Evolutionary conservation across 2,329 filamentous ascomycete species (phyloP), one percentile per base, ranked within the genome.

Genomic region (Magnaporthales sp.): DNA sequence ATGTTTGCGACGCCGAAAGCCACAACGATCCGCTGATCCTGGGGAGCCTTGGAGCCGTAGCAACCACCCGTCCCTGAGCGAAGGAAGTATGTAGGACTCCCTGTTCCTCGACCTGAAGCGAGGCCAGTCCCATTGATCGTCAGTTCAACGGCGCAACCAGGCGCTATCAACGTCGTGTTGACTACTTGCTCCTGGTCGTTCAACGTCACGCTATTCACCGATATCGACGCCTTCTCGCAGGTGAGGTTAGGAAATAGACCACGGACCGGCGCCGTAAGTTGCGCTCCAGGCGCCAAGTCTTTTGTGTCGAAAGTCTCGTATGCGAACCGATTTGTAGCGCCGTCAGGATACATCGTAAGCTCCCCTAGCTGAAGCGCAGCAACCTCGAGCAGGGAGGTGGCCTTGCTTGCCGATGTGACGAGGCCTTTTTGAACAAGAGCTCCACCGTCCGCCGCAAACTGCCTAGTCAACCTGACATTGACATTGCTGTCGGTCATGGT

Each of bases 231-330:
- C 10, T 68, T 60, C 15, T 75, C 71, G 32, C 78, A 80, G 0
- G 74, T 72, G 4, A 80, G 68, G 0, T 69, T 69, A 5, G 72
- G 72, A 4, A 72, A 68, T 19, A 79, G 76, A 5, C 77, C 77
- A 30, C 78, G 73, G 0, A 80, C 76, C 0, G 69, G 72, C 5
- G 76, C 74, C 19, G 70, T 70, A 9, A 78, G 65, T 15, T 72
- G 70, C 19, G 70, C 74, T 22, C 69, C 68, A 1, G 66, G 64
- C 0, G 71, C 66, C 15, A 73, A 63, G 22, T 73, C 67, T 22
- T 22, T 31, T 11, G 72, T 68, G 6, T 68, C 62, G 46, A 80
- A 79, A 1, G 73, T 71, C 38, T 77, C 75, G 38, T 76, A 79
- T 5, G 77, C 77, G 63, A 74, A 75, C n/a, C 71, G 68, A 15